Base-by-base conservation (phyloP, 2,329 filamentous ascomycete genomes). In the Stagonosporopsis cucurbitacearum region DNA sequence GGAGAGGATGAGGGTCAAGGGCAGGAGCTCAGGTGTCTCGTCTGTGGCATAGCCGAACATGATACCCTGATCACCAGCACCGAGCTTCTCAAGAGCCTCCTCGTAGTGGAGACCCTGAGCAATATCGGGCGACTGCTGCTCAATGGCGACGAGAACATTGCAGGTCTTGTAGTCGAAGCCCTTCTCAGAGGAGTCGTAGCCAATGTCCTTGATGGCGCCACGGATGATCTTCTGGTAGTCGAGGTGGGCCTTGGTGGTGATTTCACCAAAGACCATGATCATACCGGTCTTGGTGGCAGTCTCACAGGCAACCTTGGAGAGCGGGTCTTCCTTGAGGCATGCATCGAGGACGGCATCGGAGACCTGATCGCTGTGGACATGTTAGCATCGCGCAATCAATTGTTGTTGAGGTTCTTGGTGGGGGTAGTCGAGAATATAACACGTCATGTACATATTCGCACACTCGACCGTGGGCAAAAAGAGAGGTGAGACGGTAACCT, bases 41-140 rank as follows among this genome's bases (percentile, higher is more conserved):
- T 99, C 95, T 74, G 95, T 96, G 79, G 95, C 95, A 86, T 99
- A 99, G 74, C 95, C 95, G 81, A 99, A 99, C 95, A 99, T 99
- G 86, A 99, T 97, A 85, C 95, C 95, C 86, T 99, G 95, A 82
- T 99, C 95, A 89, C 95, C 95, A 63, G 95, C 95, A 81, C 95
- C 95, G 66, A 99, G 89, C 82, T 96, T 89, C 88, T 99, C 95
- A 45, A 99, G 89, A 68, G 92, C 92, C 84, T 97, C 86, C 67
- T 99, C 95, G 80, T 96, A 96, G 86, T 98, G 92, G 54, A 99
- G 91, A 86, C 95, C 95, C 84, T 98, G 95, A 70, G 95, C 95
- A 75, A 99, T 99, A 81, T 99, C 95, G 74, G 94, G 91, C 59
- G 94, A 98, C 83, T 99, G 95, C 84, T 99, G 88, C 88, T 99